Percentiles rank a stretch among this genome's conserved stretches.
phyloP scores from a whole-genome alignment of 768 basidiomycete species.

The Royoungia palumana region DNA sequence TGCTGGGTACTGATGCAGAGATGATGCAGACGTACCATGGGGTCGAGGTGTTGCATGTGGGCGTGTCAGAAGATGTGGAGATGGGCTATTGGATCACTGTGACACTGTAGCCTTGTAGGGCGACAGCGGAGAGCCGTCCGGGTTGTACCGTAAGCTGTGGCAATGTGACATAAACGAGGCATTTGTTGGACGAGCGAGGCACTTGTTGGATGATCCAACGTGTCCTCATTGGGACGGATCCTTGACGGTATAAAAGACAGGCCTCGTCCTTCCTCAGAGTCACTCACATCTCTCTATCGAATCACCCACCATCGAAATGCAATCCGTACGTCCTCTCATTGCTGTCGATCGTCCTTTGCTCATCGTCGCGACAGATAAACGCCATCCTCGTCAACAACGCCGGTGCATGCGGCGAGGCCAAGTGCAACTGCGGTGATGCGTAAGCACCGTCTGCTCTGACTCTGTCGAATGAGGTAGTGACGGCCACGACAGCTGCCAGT shows the following conservation, averaged over 20 bases:
- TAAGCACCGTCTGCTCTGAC: background rate
- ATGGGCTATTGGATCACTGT: slow-evolving; percentile 18
- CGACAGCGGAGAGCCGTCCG: too few species aligned
- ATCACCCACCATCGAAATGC: slow-evolving; percentile 9
- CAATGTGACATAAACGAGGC: background rate
- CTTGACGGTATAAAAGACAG: slow-evolving; percentile 11
- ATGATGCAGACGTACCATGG: background rate
- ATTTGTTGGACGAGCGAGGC: background rate
- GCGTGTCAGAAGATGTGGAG: slow-evolving; percentile 8
- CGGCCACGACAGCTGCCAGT: slow-evolving; percentile 10
- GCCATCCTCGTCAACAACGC: slow-evolving; percentile 16
- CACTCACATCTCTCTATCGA: background rate
- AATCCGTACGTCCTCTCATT: slow-evolving; percentile 9
- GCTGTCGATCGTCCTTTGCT: background rate
- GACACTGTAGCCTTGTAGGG: background rate
- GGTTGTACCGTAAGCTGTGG: too few species aligned
- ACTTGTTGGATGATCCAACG: background rate
- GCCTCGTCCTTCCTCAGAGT: background rate
- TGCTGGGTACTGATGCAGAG: background rate
- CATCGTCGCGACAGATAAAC: slow-evolving; percentile 7
- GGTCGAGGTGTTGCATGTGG: background rate
- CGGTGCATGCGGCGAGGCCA: slow-evolving; percentile 1
- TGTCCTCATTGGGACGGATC: background rate
- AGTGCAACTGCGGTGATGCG: slow-evolving; percentile 12
- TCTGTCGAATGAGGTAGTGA: too few species aligned